phyloP scores from a whole-genome alignment of 2,329 filamentous ascomycete genomes.

The Cercospora canescens region DNA sequence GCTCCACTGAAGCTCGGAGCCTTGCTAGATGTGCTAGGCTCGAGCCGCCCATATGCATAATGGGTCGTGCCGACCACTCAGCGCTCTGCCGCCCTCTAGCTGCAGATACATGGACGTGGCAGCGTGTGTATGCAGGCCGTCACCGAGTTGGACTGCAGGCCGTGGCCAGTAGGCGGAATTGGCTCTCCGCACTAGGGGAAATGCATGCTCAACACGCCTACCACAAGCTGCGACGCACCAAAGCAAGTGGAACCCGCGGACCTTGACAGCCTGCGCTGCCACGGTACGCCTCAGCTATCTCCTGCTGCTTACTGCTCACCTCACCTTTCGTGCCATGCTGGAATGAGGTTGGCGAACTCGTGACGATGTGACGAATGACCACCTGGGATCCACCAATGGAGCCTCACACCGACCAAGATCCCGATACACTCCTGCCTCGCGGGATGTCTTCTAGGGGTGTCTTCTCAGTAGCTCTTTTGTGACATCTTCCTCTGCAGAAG shows the following conservation, averaged over 20 bases:
- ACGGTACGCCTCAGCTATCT: conserved; percentile 26
- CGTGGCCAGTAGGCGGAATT: conserved; percentile 26
- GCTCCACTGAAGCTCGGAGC: conserved; percentile 7
- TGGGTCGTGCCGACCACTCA: conserved; percentile 26
- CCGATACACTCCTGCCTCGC: conserved; percentile 10
- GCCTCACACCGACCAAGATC: conserved; percentile 20
- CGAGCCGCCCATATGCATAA: conserved; percentile 10
- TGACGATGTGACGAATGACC: conserved; percentile 11
- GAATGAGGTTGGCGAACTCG: conserved; percentile 15
- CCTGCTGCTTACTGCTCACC: conserved; percentile 14
- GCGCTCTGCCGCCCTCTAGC: conserved; percentile 23
- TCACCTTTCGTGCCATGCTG: conserved; percentile 7
- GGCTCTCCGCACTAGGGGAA: conserved; percentile 19
- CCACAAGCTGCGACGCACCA: conserved; percentile 10
- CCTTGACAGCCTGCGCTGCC: conserved; percentile 20
- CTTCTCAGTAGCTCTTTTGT: conserved; percentile 12
- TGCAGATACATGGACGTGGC: conserved; percentile 32
- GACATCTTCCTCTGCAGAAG: conserved; percentile 5
- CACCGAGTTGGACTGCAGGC: conserved; percentile 15
- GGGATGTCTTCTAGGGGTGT: conserved; percentile 5
- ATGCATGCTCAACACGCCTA: conserved; percentile 13
- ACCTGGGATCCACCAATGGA: conserved; percentile 23
- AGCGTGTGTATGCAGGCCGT: conserved; percentile 29
- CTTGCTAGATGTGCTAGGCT: not conserved
- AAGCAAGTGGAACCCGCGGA: conserved; percentile 11